Conservation (phyloP, 257 asterid genomes). For the Capsicum rhomboideum region DNA sequence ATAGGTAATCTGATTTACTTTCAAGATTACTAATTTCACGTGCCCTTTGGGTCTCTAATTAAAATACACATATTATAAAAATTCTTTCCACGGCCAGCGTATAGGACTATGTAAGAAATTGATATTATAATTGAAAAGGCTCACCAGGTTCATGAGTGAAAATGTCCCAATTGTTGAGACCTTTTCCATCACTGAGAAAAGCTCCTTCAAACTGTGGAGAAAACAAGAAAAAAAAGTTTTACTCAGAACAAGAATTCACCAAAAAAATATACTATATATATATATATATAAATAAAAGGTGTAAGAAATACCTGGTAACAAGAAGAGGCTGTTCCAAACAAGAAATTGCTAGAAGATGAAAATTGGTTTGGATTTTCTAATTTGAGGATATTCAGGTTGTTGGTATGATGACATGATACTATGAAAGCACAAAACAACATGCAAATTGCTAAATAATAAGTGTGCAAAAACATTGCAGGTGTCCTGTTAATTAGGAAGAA, state of each 20-base stretch:
- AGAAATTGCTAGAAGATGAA: constrained; percentile 28
- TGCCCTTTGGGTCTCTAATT: no score
- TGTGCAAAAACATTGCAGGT: not conserved
- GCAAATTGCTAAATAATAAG: not conserved
- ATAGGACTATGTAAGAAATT: no score
- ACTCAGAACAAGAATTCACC: not conserved
- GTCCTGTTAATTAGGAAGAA: not conserved
- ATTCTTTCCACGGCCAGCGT: no score
- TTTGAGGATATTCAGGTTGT: not conserved
- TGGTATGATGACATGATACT: not conserved
- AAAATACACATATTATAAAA: no score
- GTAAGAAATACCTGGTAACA: constrained; percentile 39
- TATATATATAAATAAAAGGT: no score
- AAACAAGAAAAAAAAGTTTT: not conserved
- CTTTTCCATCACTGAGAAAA: constrained; percentile 31
- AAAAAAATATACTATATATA: not conserved
- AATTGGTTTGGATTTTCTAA: not conserved
- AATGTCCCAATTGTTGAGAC: constrained; percentile 40
- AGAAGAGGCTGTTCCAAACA: constrained; percentile 61
- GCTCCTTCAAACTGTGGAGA: constrained; percentile 40
- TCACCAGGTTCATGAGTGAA: constrained; percentile 34
- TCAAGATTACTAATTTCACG: not conserved
- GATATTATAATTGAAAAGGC: not conserved
- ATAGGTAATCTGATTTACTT: no score
- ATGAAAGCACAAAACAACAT: not conserved